These are phyloP conservation scores for Pyronema domesticum DNA, from an alignment of 495 filamentous ascomycete genomes.

Conservation along the genomic window DNA sequence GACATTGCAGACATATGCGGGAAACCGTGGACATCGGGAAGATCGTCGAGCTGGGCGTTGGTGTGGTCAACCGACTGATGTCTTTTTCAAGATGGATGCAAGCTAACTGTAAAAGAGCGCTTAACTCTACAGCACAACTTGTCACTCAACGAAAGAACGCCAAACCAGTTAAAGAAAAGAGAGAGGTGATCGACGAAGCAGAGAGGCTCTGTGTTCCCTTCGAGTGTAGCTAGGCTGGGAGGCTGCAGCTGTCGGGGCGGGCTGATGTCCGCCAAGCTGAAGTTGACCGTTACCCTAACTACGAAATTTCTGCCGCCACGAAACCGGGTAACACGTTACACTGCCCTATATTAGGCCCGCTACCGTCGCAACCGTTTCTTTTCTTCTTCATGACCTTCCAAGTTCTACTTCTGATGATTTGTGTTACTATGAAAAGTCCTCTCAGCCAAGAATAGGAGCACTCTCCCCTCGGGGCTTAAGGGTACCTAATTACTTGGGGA, in stretches of 20 bases:
- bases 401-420: conserved; percentile 78
- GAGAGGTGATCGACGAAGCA: background rate
- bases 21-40: conserved; percentile 4
- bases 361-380: conserved; percentile 29
- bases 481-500: conserved; percentile 51
- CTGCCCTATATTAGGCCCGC: background rate
- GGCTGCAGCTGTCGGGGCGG: background rate
- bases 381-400: conserved; percentile 1
- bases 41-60: background rate
- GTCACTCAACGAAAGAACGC: conserved; percentile 3
- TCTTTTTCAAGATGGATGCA: no score
- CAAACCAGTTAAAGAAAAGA: background rate
- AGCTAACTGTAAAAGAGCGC: no score
- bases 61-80: no score
- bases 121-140: background rate
- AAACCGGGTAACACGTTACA: background rate
- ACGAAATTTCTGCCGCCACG: background rate
- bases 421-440: conserved; percentile 78
- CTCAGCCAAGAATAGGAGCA: conserved; percentile 37
- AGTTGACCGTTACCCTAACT: background rate
- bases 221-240: background rate
- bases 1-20: conserved; percentile 15
- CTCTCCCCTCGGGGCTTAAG: conserved; percentile 77
- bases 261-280: background rate
- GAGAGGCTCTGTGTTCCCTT: background rate